Conservation (phyloP, 305 asterid genomes). For the Fraxinus sp. region DNA sequence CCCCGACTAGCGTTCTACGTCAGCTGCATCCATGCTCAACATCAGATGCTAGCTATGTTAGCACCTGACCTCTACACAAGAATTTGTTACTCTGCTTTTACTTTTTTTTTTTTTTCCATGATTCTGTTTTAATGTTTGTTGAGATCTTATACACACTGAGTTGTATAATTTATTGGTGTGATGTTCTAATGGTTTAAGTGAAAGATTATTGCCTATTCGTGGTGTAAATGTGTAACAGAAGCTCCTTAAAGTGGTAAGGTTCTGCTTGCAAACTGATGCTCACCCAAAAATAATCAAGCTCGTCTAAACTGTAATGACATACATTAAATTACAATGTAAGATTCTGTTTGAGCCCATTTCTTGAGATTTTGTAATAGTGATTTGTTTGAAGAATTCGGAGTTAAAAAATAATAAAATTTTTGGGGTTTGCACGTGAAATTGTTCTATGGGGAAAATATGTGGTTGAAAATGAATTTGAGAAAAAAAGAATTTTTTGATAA, state of each 20-base stretch:
- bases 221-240: not conserved
- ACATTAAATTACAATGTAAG: too few species aligned
- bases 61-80: constrained; percentile 26
- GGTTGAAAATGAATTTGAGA: too few species aligned
- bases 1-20: constrained; percentile 66
- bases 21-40: constrained; percentile 30
- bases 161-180: not conserved
- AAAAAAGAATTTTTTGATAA: too few species aligned
- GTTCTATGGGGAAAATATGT: too few species aligned
- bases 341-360: too few species aligned
- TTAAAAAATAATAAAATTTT: too few species aligned
- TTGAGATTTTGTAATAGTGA: too few species aligned
- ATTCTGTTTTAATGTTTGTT: not conserved
- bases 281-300: not conserved
- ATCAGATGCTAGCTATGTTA: constrained; percentile 48
- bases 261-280: not conserved
- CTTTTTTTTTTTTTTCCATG: not conserved
- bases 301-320: too few species aligned
- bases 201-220: not conserved
- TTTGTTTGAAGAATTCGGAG: too few species aligned
- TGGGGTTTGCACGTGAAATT: too few species aligned
- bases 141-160: not conserved
- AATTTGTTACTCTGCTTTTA: not conserved
- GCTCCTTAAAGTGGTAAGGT: not conserved
- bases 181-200: not conserved